phyloP scores from a whole-genome alignment of 2,329 filamentous ascomycete genomes.

The Lithohypha guttulata region DNA sequence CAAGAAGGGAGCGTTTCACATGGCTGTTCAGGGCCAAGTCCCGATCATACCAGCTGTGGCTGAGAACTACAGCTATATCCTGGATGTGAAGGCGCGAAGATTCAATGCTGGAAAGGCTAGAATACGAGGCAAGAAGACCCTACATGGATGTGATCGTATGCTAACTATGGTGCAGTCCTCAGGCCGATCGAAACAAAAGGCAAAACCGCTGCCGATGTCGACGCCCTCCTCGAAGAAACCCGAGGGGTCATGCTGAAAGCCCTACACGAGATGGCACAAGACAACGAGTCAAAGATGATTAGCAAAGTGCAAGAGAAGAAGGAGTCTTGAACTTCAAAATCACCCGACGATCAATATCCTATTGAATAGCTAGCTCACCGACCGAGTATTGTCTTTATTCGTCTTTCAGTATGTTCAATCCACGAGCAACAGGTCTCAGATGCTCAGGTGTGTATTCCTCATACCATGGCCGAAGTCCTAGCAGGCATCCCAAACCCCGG shows the following conservation, averaged over 20 bases:
- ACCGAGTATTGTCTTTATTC: not conserved
- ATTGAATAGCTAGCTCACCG: too few species aligned
- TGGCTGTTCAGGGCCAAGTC: constrained; percentile 86
- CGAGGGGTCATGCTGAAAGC: constrained; percentile 64
- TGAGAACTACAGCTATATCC: constrained; percentile 66
- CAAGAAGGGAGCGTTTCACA: constrained; percentile 97
- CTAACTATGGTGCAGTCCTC: constrained; percentile 46
- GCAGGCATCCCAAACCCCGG: not conserved
- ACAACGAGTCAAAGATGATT: constrained; percentile 9
- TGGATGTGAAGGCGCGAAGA: constrained; percentile 52
- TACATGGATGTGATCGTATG: not conserved
- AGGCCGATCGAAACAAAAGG: constrained; percentile 68
- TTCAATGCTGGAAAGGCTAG: constrained; percentile 63
- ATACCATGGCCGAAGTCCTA: constrained; percentile 1
- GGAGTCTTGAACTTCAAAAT: not conserved
- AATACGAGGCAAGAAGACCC: constrained; percentile 50
- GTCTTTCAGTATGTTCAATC: not conserved
- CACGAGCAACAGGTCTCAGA: constrained; percentile 1
- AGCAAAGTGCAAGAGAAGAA: constrained; percentile 2
- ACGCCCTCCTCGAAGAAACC: constrained; percentile 56
- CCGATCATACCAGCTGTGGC: constrained; percentile 79
- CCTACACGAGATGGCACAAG: constrained; percentile 31
- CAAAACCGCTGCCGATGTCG: constrained; percentile 65
- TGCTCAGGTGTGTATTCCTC: constrained; percentile 4
- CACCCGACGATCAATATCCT: too few species aligned